A percentile compares a stretch with the other conserved stretches of the same genome.
Conservation (phyloP, 2,329 filamentous ascomycete species). For the Fusarium sp. region DNA sequence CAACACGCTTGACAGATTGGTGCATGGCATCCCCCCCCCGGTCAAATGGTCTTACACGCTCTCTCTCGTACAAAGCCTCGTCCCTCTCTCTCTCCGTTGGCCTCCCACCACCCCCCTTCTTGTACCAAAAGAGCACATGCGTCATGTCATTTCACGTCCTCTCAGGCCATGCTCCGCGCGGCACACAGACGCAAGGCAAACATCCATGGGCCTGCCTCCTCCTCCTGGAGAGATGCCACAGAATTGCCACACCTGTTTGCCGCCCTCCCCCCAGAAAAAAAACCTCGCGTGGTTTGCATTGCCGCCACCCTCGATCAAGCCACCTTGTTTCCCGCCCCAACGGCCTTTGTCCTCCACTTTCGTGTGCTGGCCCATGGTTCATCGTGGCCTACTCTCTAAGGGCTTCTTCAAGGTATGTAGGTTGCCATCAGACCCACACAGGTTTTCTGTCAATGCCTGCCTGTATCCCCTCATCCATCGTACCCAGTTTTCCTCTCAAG, state of each 20-base stretch:
- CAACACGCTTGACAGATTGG: conserved; percentile 19
- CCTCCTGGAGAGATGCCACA: conserved; percentile 4
- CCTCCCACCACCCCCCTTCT: neutral
- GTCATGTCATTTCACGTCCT: conserved; percentile 29
- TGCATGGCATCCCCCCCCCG: conserved; percentile 14
- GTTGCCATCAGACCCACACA: neutral
- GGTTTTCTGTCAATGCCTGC: neutral
- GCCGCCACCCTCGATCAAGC: conserved; percentile 17
- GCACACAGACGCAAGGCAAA: conserved; percentile 38
- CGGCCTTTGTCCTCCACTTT: conserved; percentile 23
- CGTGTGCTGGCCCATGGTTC: neutral
- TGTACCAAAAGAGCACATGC: conserved; percentile 25
- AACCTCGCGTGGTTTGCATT: conserved; percentile 16
- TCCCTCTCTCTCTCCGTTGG: neutral
- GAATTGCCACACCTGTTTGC: conserved; percentile 22
- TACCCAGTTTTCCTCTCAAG: conserved; percentile 10
- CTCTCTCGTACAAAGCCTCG: conserved; percentile 1
- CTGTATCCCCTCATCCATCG: conserved; percentile 17
- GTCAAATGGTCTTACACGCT: conserved; percentile 3
- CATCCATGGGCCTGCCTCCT: conserved; percentile 4
- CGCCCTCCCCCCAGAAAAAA: neutral
- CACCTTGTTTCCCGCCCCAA: neutral
- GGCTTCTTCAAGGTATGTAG: neutral
- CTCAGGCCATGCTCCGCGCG: conserved; percentile 28
- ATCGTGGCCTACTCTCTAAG: neutral